Conservation (phyloP, 2,329 filamentous ascomycete genomes). For the Trichoderma harzianum region DNA sequence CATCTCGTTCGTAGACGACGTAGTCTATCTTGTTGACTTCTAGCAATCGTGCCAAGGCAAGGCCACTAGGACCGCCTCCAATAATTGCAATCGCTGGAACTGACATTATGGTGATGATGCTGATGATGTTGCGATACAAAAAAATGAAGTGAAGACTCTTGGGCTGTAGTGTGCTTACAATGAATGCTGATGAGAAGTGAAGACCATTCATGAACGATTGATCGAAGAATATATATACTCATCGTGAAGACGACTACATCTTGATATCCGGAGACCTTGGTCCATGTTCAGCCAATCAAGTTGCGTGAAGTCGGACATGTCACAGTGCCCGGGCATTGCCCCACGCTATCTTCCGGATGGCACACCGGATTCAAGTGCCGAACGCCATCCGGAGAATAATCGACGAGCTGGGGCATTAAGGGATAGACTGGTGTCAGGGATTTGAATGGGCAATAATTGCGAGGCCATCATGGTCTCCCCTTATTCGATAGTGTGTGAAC, state of each 20-base stretch:
- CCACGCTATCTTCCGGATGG: not conserved
- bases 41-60: slow-evolving; percentile 48
- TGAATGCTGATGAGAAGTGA: not conserved
- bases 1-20: slow-evolving; percentile 50
- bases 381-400: not conserved
- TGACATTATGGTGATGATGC: not conserved
- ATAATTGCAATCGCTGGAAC: slow-evolving; percentile 42
- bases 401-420: not conserved
- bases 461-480: not conserved
- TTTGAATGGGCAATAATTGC: too few species aligned
- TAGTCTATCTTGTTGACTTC: slow-evolving; percentile 43
- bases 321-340: not conserved
- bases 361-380: not conserved
- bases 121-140: not conserved
- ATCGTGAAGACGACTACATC: not conserved
- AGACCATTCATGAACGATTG: not conserved
- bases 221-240: not conserved
- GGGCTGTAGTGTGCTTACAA: not conserved
- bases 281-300: not conserved
- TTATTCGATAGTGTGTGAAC: not conserved
- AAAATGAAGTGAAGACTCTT: not conserved
- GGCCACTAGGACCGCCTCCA: slow-evolving; percentile 42
- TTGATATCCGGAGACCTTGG: not conserved
- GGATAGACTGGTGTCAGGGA: not conserved
- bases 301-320: not conserved